Evolutionary conservation across 768 basidiomycete species (phyloP), one percentile per base, ranked within the genome.

Genomic region (Chalciporus pseudorubinellus): DNA sequence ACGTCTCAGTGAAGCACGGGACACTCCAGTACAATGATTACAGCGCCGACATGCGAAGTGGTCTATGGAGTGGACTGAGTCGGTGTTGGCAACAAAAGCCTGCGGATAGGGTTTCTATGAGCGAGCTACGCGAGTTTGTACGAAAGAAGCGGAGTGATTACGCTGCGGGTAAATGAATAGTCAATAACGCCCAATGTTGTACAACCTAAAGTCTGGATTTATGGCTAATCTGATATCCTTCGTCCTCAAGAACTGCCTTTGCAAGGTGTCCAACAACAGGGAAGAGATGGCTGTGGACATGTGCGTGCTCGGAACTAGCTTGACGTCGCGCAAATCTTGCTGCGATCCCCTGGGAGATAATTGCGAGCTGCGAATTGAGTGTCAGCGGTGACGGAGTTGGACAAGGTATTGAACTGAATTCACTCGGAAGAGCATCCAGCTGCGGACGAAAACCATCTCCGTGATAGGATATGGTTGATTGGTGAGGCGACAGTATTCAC

Each of bases 331-430:
- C 91, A 46, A 81, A 82, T 39, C 93, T 81, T 26, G 93, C 93
- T 2, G 93, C 89, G 56, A 97, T 93, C 4, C 93, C 93, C 70
- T 97, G 93, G 1, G 82, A 73, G 58, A 97, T 95, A 52, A 95
- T 78, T 0, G 90, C 78, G 21, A 89, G 69, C 89, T 89, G 58
- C 16, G 44, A 16, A 53, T 44, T 33, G 48, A 46, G 44, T 7
- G 26, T 44, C 26, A 29, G 33, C 38, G 40, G 29, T 52, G 46
- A n/a, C 13, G 18, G 2, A 22, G 16, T 20, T 26, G 26, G 26
- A 2, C 13, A 28, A 16, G 31, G 3, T 18, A 43, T 26, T 14
- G 36, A 41, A 18, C 81, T 55, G 29, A 13, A 12, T 31, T 31
- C 60, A 90, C 91, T 52, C 89, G 76, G 72, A 91, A 88, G 12